phyloP scores from a whole-genome alignment of 768 basidiomycete genomes.

The Dioszegia aurantiaca region DNA sequence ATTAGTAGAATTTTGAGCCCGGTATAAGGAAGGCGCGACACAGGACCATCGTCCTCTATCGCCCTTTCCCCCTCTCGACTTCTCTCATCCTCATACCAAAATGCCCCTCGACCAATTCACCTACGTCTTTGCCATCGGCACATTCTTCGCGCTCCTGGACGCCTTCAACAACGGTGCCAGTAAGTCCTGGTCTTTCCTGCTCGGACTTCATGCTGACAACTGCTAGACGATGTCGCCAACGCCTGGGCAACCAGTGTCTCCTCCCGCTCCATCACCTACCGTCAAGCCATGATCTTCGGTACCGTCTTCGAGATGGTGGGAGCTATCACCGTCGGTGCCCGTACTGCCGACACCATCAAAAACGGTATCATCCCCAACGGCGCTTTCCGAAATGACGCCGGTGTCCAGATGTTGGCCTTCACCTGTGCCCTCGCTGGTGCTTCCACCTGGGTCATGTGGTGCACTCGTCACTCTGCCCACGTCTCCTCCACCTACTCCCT shows the following conservation, averaged over 20 bases:
- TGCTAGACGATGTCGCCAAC: slow-evolving; percentile 39
- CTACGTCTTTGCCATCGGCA: slow-evolving; percentile 52
- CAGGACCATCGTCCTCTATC: not conserved
- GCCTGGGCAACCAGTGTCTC: slow-evolving; percentile 54
- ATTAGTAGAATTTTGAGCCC: too few species aligned
- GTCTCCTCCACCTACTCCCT: slow-evolving; percentile 57
- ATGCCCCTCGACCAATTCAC: slow-evolving; percentile 43
- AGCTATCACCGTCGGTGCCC: slow-evolving; percentile 54
- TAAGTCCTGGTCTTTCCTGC: slow-evolving; percentile 15
- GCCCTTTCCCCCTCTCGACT: not conserved
- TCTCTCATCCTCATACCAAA: slow-evolving; percentile 1
- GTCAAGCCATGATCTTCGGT: slow-evolving; percentile 53
- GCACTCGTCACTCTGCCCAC: slow-evolving; percentile 52
- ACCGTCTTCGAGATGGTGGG: slow-evolving; percentile 53
- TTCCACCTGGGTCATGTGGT: slow-evolving; percentile 51
- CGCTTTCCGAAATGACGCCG: slow-evolving; percentile 53
- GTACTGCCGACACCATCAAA: slow-evolving; percentile 54
- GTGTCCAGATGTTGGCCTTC: slow-evolving; percentile 55
- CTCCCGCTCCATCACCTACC: slow-evolving; percentile 52
- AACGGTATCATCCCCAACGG: slow-evolving; percentile 54
- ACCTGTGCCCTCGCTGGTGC: slow-evolving; percentile 52
- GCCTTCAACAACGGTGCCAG: slow-evolving; percentile 53
- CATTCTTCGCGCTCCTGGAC: slow-evolving; percentile 52
- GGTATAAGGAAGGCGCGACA: not conserved
- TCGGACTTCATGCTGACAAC: slow-evolving; percentile 23